Conservation (phyloP, 148 eudicot genomes). For the Spergularia marina region DNA sequence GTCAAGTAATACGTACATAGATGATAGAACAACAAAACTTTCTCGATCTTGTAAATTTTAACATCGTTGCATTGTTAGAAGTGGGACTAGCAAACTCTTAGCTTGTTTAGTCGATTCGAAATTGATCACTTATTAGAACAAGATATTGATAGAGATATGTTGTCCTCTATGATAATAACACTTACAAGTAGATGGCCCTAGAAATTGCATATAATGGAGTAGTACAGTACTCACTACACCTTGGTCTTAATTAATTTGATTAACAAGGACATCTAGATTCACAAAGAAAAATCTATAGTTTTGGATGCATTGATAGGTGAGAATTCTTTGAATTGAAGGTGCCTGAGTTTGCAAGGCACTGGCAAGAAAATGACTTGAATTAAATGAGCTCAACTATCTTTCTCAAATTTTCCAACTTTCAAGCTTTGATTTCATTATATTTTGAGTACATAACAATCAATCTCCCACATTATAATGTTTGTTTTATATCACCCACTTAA, state of each 20-base stretch:
- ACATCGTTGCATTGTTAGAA: no score
- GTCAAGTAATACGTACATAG: no score
- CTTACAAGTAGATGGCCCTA: not conserved
- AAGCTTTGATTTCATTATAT: not conserved
- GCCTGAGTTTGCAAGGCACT: not conserved
- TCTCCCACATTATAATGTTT: not conserved
- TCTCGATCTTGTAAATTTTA: no score
- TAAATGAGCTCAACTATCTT: not conserved
- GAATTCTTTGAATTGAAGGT: not conserved
- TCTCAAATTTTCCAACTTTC: not conserved
- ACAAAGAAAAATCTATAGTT: not conserved
- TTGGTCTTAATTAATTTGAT: not conserved
- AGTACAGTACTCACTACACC: not conserved
- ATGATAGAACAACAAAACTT: no score
- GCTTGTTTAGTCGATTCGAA: not conserved
- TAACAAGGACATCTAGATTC: not conserved
- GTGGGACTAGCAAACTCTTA: no score
- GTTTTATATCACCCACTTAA: not conserved
- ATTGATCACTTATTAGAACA: not conserved
- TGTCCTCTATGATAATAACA: not conserved
- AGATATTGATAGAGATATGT: not conserved
- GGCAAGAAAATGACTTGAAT: constrained; percentile 4
- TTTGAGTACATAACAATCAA: not conserved
- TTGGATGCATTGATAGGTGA: not conserved
- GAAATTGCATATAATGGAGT: not conserved